phyloP scores from a whole-genome alignment of 148 eudicot species.

The Gaultheria prostrata region DNA sequence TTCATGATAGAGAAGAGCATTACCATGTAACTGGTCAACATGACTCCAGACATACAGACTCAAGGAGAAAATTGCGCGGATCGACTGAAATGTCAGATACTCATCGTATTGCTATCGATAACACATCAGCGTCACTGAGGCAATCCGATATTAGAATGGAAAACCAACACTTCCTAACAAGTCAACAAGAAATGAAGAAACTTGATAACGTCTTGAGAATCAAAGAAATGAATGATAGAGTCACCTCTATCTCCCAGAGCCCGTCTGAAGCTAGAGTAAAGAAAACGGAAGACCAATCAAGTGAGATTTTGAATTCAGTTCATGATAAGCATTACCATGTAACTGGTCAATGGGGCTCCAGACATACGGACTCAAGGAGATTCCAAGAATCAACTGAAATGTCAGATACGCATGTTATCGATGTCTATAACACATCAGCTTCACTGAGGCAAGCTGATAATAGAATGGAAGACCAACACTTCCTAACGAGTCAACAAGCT shows the following conservation, averaged over 20 bases:
- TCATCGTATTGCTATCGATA: conserved; percentile 3
- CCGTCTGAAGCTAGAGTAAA: conserved; percentile 35
- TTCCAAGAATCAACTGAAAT: conserved; percentile 27
- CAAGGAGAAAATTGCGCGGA: conserved; percentile 26
- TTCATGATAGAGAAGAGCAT: conserved; percentile 24
- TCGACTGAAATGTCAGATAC: conserved; percentile 24
- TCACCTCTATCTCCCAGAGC: conserved; percentile 24
- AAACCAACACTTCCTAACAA: conserved; percentile 16
- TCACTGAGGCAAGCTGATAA: conserved; percentile 32
- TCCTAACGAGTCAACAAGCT: conserved; percentile 18
- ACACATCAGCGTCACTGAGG: conserved; percentile 24
- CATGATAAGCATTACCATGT: conserved; percentile 30
- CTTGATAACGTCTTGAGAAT: conserved; percentile 27
- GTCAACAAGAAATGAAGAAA: conserved; percentile 23
- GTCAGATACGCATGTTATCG: conserved; percentile 13
- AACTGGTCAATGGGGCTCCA: conserved; percentile 21
- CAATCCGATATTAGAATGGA: conserved; percentile 33
- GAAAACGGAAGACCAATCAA: conserved; percentile 33
- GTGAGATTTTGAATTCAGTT: conserved; percentile 22
- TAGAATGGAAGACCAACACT: conserved; percentile 23
- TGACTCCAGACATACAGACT: conserved; percentile 25
- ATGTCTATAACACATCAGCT: conserved; percentile 18
- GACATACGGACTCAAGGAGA: conserved; percentile 26
- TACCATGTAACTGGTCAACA: conserved; percentile 24
- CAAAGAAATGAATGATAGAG: conserved; percentile 24